Evolutionary conservation across 768 basidiomycete genomes (phyloP).

Genomic region (Boletales sp.): DNA sequence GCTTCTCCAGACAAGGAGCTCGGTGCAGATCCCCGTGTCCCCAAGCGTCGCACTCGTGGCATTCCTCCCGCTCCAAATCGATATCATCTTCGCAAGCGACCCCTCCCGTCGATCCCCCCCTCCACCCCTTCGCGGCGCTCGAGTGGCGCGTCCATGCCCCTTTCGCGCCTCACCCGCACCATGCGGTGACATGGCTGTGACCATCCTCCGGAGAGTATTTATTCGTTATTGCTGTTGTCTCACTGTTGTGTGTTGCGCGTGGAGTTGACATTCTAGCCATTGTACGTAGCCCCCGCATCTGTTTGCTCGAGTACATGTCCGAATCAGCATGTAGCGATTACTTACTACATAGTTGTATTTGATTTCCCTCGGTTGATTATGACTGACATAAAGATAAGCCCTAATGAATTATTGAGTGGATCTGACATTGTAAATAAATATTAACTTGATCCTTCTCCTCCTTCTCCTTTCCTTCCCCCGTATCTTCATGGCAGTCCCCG

Average conservation of each 20-base stretch:
- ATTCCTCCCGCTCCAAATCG: slow-evolving; percentile 16
- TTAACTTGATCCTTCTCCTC: slow-evolving; percentile 6
- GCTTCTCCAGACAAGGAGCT: slow-evolving; percentile 6
- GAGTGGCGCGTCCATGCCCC: slow-evolving; percentile 10
- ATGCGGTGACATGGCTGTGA: slow-evolving; percentile 5
- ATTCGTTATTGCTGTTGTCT: slow-evolving; percentile 37
- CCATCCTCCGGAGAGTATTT: slow-evolving; percentile 19
- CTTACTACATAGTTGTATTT: slow-evolving; percentile 7
- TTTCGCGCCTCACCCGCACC: slow-evolving; percentile 13
- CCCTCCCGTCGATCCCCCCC: slow-evolving; percentile 7
- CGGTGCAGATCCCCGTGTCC: background rate
- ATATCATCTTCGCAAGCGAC: slow-evolving; percentile 30
- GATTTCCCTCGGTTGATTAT: background rate
- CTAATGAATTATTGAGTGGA: no score
- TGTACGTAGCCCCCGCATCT: background rate
- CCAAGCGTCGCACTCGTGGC: slow-evolving; percentile 10
- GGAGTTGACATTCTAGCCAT: slow-evolving; percentile 3
- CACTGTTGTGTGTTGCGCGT: slow-evolving; percentile 5
- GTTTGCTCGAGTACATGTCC: background rate
- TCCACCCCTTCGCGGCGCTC: background rate
- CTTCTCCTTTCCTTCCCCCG: background rate
- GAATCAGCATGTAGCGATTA: slow-evolving; percentile 11
- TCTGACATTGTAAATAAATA: slow-evolving; percentile 13
- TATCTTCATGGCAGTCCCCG: slow-evolving; percentile 21
- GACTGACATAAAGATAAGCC: slow-evolving; percentile 17